A percentile compares a stretch with the other conserved stretches of the same genome.
Conservation (phyloP, 192 early-diverging fungal genomes). For the Coemansia pectinata region DNA sequence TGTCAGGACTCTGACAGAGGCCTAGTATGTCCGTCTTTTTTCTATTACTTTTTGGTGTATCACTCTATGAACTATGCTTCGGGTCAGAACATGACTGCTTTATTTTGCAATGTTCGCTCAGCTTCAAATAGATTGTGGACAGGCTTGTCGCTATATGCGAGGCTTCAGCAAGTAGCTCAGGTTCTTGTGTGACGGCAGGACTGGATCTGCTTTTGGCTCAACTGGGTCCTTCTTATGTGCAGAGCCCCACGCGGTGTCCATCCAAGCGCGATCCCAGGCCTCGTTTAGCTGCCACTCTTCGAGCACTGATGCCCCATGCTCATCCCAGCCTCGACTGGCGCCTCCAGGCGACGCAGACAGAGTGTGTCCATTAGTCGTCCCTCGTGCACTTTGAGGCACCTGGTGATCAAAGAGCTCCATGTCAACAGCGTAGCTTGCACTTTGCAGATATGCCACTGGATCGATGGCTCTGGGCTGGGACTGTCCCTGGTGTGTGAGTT, state of each 20-base stretch:
- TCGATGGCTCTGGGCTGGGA: slow-evolving; percentile 11
- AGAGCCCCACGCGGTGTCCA: slow-evolving; percentile 48
- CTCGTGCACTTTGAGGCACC: slow-evolving; percentile 13
- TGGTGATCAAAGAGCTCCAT: slow-evolving; percentile 38
- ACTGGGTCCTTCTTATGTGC: slow-evolving; percentile 19
- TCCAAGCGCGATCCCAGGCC: slow-evolving; percentile 55
- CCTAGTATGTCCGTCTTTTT: neutral
- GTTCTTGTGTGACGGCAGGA: slow-evolving; percentile 43
- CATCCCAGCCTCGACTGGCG: slow-evolving; percentile 31
- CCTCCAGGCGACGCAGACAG: slow-evolving; percentile 17
- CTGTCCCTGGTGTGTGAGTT: slow-evolving; percentile 1
- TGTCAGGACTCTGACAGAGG: slow-evolving; percentile 41
- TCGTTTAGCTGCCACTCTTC: slow-evolving; percentile 57
- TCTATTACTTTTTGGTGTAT: neutral
- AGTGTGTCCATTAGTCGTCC: neutral
- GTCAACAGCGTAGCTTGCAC: slow-evolving; percentile 38
- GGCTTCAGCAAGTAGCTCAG: slow-evolving; percentile 52
- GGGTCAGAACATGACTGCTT: neutral
- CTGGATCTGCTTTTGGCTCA: slow-evolving; percentile 20
- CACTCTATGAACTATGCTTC: neutral
- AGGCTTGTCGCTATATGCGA: slow-evolving; percentile 24
- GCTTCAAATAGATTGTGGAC: neutral
- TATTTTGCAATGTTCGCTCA: neutral
- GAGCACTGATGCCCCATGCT: slow-evolving; percentile 44
- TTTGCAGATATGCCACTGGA: slow-evolving; percentile 42